Evolutionary conservation across 805 yeast species (phyloP), one percentile per base, ranked within the genome.

Genomic region (Candida anglica): DNA sequence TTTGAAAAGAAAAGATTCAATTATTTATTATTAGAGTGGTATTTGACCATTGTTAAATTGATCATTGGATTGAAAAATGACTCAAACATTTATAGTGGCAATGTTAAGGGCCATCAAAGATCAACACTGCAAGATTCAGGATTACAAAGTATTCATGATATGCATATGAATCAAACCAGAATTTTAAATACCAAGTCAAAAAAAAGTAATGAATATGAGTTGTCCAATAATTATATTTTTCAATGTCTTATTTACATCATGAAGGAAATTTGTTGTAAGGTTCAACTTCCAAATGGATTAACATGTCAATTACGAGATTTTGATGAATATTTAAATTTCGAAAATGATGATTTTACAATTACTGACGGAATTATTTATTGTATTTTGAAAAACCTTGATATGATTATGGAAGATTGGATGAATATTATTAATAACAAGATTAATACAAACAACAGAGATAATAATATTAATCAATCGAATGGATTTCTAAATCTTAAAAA

Each of bases 21-120:
- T 18, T 60, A 57, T 20, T 50, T 64, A 18, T 43, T 69, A n/a
- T 54, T 73, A 27, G 77, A 73, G 32, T 71, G 71, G 58, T 71
- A 69, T 42, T 44, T 74, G 28, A 56, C 68, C 3, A 46, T 72
- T 44, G 53, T 68, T 22, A 66, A 73, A 47, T 51, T 72, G 2
- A 56, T 75, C 43, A 53, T 60, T 33, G 58, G 56, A 29, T 34
- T 43, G 17, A 40, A 40, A 33, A 27, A 34, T 13, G 34, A 32
- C 16, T n/a, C 34, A n/a, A 24, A 19, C 11, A 29, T 32, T 14
- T 32, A 32, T 11, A 13, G 13, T 14, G n/a, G n/a, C n/a, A 20
- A 19, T 6, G n/a, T 13, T 11, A 13, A 17, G 22, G 13, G 14
- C 27, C 24, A 32, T 23, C 23, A 18, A n/a, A 24, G 28, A 24